A percentile compares a stretch with the other conserved stretches of the same genome.
These are phyloP conservation scores for Moesziomyces antarcticus DNA, from an alignment of 1,284 basidiomycete species.

Conservation along the genomic window DNA sequence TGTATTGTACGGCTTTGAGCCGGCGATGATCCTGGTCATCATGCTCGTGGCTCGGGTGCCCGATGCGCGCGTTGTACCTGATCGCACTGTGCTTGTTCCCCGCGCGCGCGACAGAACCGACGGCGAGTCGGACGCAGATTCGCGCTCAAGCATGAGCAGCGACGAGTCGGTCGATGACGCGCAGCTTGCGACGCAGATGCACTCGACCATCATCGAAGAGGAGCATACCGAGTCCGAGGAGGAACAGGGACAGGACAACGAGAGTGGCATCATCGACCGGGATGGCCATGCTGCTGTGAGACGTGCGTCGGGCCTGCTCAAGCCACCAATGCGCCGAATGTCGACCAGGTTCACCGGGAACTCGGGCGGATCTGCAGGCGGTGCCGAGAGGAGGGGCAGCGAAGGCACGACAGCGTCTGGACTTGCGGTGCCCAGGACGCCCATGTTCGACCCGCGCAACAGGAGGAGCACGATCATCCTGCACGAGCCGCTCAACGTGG, in stretches of 20 bases:
- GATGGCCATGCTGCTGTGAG: neutral
- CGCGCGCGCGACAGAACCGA: slow-evolving; percentile 11
- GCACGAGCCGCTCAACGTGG: slow-evolving; percentile 20
- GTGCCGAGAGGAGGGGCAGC: slow-evolving; percentile 16
- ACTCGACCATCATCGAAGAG: slow-evolving; percentile 32
- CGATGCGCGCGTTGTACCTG: slow-evolving; percentile 23
- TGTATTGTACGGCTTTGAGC: slow-evolving; percentile 38
- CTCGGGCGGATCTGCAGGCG: neutral
- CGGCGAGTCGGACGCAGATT: slow-evolving; percentile 6
- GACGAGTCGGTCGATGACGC: slow-evolving; percentile 4
- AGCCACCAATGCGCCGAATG: slow-evolving; percentile 7
- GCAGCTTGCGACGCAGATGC: slow-evolving; percentile 9
- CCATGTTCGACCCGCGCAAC: slow-evolving; percentile 25
- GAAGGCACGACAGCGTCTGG: slow-evolving; percentile 7
- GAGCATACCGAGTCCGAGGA: slow-evolving; percentile 11
- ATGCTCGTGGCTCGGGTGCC: slow-evolving; percentile 31
- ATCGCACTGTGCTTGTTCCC: slow-evolving; percentile 37
- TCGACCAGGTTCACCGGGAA: slow-evolving; percentile 4
- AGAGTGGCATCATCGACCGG: slow-evolving; percentile 5
- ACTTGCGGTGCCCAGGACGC: slow-evolving; percentile 4
- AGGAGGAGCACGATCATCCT: slow-evolving; percentile 36
- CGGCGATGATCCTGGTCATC: slow-evolving; percentile 31
- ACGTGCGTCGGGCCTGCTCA: slow-evolving; percentile 2
- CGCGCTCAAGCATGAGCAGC: slow-evolving; percentile 10
- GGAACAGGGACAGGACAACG: slow-evolving; percentile 5